Evolutionary conservation across 2,329 filamentous ascomycete genomes (phyloP).

Genomic region (Alternaria consortialis): DNA sequence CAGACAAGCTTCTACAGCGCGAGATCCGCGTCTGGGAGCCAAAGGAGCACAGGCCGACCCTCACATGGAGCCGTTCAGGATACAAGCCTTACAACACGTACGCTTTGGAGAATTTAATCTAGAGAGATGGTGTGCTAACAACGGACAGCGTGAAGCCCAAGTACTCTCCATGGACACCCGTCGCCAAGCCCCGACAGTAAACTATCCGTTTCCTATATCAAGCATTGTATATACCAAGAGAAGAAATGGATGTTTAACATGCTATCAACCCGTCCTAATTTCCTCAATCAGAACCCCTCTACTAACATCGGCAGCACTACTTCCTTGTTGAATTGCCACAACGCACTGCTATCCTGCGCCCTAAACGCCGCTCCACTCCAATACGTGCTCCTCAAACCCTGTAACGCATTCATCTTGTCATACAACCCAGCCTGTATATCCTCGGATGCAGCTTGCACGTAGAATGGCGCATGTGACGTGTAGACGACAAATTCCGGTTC

Average conservation of each 20-base stretch:
- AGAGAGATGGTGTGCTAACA: constrained; percentile 15
- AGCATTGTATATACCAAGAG: constrained; percentile 36
- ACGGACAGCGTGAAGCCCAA: constrained; percentile 58
- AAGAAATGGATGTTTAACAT: constrained; percentile 6
- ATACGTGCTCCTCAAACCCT: constrained; percentile 29
- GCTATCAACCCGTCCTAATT: neutral
- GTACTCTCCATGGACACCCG: constrained; percentile 59
- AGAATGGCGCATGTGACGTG: constrained; percentile 3
- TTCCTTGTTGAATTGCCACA: constrained; percentile 47
- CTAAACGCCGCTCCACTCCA: constrained; percentile 33
- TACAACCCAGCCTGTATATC: constrained; percentile 28
- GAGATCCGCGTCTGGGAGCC: constrained; percentile 79
- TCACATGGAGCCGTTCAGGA: constrained; percentile 78
- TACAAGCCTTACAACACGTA: constrained; percentile 97
- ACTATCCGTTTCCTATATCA: constrained; percentile 20
- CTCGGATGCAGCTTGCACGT: neutral
- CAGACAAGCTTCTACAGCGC: constrained; percentile 76
- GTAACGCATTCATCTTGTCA: constrained; percentile 32
- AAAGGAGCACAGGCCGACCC: constrained; percentile 74
- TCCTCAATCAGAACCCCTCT: neutral
- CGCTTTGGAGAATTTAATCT: constrained; percentile 53
- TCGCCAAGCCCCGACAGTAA: constrained; percentile 54
- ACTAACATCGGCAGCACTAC: constrained; percentile 6
- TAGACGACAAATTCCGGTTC: neutral
- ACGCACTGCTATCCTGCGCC: constrained; percentile 25